Evolutionary conservation across 352 stramenopile genomes (phyloP), one percentile per base, ranked within the genome.

Genomic region (Globisporangium paroecandrum): DNA sequence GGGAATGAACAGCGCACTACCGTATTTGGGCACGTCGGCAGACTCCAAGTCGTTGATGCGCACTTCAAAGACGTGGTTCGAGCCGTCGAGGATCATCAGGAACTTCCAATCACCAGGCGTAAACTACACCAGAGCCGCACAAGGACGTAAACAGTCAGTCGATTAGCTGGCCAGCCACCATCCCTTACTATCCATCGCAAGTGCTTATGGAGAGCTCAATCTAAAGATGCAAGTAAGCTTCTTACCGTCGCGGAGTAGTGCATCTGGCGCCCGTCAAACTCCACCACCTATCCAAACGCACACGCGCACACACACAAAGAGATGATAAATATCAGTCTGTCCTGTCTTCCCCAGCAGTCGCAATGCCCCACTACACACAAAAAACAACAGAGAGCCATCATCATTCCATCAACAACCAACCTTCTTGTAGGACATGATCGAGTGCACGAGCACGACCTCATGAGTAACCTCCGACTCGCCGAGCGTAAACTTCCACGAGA

Each of bases 361-460:
- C 29, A 62, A 7, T 49, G 7, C 7, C 2, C 32, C 4, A n/a
- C 7, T n/a, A 32, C 4, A 49, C 6, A 62, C 24, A 10, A 46
- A 46, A 46, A 13, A 18, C 56, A 25, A 13, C 25, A 43, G 18
- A 46, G 18, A 38, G 55, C 27, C 4, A 1, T 27, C 54, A 22
- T 2, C 15, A 13, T 2, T 8, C 13, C 13, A 24, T 2, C 25
- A 64, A 10, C 22, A 64, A 34, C 27, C 18, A 20, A 58, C 79
- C 76, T 95, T 95, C 75, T 95, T 95, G 73, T 92, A 90, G 47
- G 81, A 89, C 80, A 95, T 89, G 62, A 91, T 77, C 22, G 87
- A 95, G 76, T 95, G 87, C 60, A 87, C 69, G 47, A 95, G 72
- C 68, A 90, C 78, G 46, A 94, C 82, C 63, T 92, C 83, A 67